Evolutionary conservation across 2,329 filamentous ascomycete genomes (phyloP), one percentile per base, ranked within the genome.

Genomic region (Salinomyces thailandicus): DNA sequence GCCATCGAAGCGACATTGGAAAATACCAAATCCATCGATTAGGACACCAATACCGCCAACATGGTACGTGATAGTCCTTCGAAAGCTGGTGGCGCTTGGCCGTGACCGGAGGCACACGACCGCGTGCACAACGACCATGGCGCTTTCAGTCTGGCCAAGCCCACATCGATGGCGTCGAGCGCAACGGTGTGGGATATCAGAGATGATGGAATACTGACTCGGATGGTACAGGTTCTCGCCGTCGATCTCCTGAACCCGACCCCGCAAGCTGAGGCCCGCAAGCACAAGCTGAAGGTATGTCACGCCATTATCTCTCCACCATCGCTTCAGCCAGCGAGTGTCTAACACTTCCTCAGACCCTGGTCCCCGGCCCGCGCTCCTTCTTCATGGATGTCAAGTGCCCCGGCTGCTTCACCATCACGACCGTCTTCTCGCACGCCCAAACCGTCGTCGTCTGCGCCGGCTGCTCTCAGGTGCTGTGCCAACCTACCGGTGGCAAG

Each of bases 331-430:
- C n/a, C n/a, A n/a, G n/a, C n/a, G n/a, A n/a, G n/a, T 24, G 7
- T n/a, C 20, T 24, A 24, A 24, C n/a, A 24, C n/a, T 7, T 24
- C 17, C 44, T 33, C 43, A 57, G 53, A 53, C 49, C 56, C 84
- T 98, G 61, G 91, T 98, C 66, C 91, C 91, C 61, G 81, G 78
- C 54, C 91, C 91, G 62, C 85, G 91, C 68, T 96, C 89, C 56
- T 98, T 96, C 84, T 98, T 98, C 85, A 98, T 98, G 91, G 91
- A 98, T 68, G 91, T 98, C 77, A 98, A 98, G 83, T 98, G 91
- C 84, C 91, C 91, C 67, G 91, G 91, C 63, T 98, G 91, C 85
- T 98, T 96, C 82, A 95, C 87, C 70, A 98, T 98, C 79, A 98
- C 91, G 69, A 98, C 91, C 69, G 91, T 98, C 72, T 98, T 96